A percentile compares a stretch with the other conserved stretches of the same genome.
Evolutionary conservation across 140 eudicot species (phyloP).

Genomic region (Erigeron philadelphicus): DNA sequence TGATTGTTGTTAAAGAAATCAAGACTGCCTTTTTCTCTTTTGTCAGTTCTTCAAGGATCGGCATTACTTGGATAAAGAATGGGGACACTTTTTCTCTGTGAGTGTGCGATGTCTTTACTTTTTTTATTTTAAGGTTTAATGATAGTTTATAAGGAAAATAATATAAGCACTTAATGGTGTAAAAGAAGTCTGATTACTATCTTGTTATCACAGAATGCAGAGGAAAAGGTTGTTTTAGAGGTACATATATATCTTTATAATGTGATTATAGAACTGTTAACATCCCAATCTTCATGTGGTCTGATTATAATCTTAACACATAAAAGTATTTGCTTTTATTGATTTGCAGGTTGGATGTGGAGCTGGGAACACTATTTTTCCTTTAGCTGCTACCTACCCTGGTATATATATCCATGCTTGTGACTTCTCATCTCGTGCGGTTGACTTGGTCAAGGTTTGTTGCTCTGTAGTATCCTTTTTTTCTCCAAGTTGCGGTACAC

Average conservation of each 20-base stretch:
- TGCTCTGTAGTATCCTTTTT: slow-evolving; percentile 2
- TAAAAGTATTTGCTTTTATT: not conserved
- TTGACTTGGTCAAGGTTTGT: slow-evolving; percentile 74
- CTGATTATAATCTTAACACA: not conserved
- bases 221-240: slow-evolving; percentile 69
- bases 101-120: slow-evolving; percentile 34
- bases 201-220: slow-evolving; percentile 49
- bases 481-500: not conserved
- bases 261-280: not conserved
- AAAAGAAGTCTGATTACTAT: slow-evolving; percentile 10
- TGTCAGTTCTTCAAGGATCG: slow-evolving; percentile 90
- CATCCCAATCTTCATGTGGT: not conserved
- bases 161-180: not conserved
- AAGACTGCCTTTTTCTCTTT: slow-evolving; percentile 8
- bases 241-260: slow-evolving; percentile 28
- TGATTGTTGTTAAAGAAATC: slow-evolving; percentile 23
- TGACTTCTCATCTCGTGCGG: slow-evolving; percentile 88
- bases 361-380: slow-evolving; percentile 87
- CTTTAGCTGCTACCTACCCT: slow-evolving; percentile 72
- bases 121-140: not conserved
- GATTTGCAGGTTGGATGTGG: slow-evolving; percentile 82
- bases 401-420: slow-evolving; percentile 77
- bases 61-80: slow-evolving; percentile 96
- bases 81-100: slow-evolving; percentile 86
- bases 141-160: too few species aligned